Conservation (phyloP, 2,329 filamentous ascomycete genomes). For the Aspergillus japonicus region DNA sequence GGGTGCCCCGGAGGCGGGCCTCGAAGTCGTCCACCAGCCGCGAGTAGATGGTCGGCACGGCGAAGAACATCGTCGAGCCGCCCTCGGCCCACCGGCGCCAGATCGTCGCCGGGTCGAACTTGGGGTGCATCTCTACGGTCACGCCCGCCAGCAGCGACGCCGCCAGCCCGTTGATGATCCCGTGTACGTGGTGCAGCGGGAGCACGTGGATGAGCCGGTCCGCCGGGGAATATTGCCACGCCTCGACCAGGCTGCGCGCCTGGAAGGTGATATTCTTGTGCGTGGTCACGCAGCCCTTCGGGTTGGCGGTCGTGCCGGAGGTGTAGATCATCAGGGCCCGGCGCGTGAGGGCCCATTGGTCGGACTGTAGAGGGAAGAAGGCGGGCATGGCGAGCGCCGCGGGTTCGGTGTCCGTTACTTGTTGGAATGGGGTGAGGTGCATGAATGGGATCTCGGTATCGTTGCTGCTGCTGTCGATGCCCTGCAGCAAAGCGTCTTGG, state of each 20-base stretch:
- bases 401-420: constrained; percentile 20
- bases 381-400: constrained; percentile 26
- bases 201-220: constrained; percentile 52
- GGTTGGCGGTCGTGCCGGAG: constrained; percentile 42
- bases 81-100: constrained; percentile 49
- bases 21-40: constrained; percentile 49
- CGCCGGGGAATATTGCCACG: constrained; percentile 31
- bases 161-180: constrained; percentile 51
- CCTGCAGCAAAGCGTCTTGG: constrained; percentile 28
- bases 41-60: constrained; percentile 54
- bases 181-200: constrained; percentile 53
- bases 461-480: constrained; percentile 15
- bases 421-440: constrained; percentile 22
- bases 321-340: constrained; percentile 46
- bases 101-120: constrained; percentile 46
- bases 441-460: constrained; percentile 30
- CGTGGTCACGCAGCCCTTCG: constrained; percentile 46
- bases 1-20: constrained; percentile 36
- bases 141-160: constrained; percentile 48
- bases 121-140: constrained; percentile 50
- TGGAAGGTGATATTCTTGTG: constrained; percentile 42
- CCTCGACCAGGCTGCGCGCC: constrained; percentile 30
- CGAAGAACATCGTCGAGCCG: constrained; percentile 50
- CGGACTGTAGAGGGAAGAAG: constrained; percentile 25
- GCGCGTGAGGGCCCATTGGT: constrained; percentile 25